phyloP scores from a whole-genome alignment of 345 rosid species.

The Laguncularia racemosa region DNA sequence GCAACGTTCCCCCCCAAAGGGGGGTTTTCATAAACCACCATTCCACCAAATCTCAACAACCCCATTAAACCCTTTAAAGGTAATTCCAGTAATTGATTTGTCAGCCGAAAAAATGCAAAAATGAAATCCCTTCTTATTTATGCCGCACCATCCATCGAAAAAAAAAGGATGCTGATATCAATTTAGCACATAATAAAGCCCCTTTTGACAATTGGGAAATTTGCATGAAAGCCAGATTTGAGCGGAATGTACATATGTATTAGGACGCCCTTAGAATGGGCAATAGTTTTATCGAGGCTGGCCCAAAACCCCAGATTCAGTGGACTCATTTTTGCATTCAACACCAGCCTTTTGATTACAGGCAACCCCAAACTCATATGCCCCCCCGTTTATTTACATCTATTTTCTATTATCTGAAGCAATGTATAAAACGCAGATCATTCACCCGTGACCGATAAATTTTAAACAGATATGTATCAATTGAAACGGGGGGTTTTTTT shows the following conservation, averaged over 20 bases:
- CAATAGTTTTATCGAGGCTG: conserved; percentile 26
- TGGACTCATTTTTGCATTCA: conserved; percentile 31
- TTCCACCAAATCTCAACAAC: conserved; percentile 45
- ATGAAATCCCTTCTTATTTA: conserved; percentile 31
- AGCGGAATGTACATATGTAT: no score
- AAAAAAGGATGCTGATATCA: not conserved
- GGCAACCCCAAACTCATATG: conserved; percentile 35
- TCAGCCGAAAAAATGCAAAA: conserved; percentile 55
- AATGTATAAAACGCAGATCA: not conserved
- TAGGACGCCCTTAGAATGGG: conserved; percentile 17
- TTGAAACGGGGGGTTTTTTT: not conserved
- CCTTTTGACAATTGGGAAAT: not conserved
- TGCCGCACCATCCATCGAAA: conserved; percentile 13
- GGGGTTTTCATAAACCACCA: conserved; percentile 48
- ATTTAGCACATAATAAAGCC: not conserved
- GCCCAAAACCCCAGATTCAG: conserved; percentile 23
- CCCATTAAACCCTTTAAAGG: conserved; percentile 55
- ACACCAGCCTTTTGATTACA: conserved; percentile 29
- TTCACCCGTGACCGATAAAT: not conserved
- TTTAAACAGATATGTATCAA: not conserved
- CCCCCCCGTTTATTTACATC: conserved; percentile 25
- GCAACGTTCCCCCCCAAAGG: conserved; percentile 44
- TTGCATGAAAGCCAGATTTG: no score
- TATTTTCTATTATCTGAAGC: conserved; percentile 16
- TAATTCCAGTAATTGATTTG: conserved; percentile 36